Percentiles rank a stretch among this genome's conserved stretches.
These are phyloP conservation scores for Pyropia haitanensis DNA, from an alignment of 23 red algal species.

Conservation along the genomic window DNA sequence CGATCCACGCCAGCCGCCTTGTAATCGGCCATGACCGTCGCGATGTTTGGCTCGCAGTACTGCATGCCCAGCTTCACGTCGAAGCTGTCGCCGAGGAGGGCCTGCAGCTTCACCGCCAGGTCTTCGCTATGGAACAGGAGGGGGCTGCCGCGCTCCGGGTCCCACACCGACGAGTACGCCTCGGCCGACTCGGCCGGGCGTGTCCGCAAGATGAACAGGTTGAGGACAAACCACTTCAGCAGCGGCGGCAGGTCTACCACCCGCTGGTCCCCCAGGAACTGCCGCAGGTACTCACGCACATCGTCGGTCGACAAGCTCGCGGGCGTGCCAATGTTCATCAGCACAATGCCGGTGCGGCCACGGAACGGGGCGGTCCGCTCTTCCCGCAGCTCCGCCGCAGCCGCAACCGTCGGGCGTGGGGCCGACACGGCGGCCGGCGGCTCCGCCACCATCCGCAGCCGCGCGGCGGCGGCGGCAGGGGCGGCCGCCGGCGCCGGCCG, in stretches of 20 bases:
- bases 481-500: too few species aligned
- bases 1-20: conserved; percentile 70
- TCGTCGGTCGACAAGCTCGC: conserved; percentile 53
- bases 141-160: conserved; percentile 78
- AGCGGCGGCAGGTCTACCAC: conserved; percentile 89
- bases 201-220: conserved; percentile 71
- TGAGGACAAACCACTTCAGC: conserved; percentile 70
- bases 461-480: too few species aligned
- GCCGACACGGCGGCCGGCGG: too few species aligned
- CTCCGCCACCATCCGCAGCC: too few species aligned
- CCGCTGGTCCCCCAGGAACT: conserved; percentile 89
- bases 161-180: conserved; percentile 93
- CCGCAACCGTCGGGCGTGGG: too few species aligned
- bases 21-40: conserved; percentile 54
- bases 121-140: conserved; percentile 78
- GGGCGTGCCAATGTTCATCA: conserved; percentile 95
- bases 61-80: conserved; percentile 90
- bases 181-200: conserved; percentile 81
- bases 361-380: conserved; percentile 51
- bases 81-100: conserved; percentile 66
- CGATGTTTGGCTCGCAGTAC: conserved; percentile 89
- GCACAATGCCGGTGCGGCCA: conserved; percentile 73
- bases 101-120: conserved; percentile 61
- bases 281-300: conserved; percentile 93
- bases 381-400: conserved; percentile 25